Evolutionary conservation across 805 yeast species (phyloP).

Genomic region (Monosporozyma servazzii): DNA sequence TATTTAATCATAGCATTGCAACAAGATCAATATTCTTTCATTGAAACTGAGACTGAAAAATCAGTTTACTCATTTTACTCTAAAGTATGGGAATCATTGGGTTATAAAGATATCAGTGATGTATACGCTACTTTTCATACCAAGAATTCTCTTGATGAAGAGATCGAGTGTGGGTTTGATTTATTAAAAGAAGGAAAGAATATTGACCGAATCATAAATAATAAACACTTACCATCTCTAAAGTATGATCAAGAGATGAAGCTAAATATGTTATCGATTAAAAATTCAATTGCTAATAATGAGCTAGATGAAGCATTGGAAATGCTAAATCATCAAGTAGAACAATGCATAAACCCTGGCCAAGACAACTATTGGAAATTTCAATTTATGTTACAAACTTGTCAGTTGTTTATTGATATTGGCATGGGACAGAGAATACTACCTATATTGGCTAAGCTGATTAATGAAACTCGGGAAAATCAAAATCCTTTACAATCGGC

Average conservation of each 20-base stretch:
- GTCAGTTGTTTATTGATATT: conserved; percentile 29
- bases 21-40: conserved; percentile 19
- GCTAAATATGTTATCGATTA: conserved; percentile 35
- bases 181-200: conserved; percentile 28
- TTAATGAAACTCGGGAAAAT: conserved; percentile 39
- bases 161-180: conserved; percentile 7
- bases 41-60: conserved; percentile 2
- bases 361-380: conserved; percentile 27
- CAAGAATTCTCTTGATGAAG: conserved; percentile 2
- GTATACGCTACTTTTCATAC: conserved; percentile 9
- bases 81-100: conserved; percentile 17
- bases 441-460: conserved; percentile 40
- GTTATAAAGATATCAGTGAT: conserved; percentile 11
- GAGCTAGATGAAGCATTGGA: conserved; percentile 23
- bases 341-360: conserved; percentile 14
- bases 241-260: conserved; percentile 30
- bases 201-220: conserved; percentile 32
- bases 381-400: conserved; percentile 19
- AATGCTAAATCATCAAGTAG: conserved; percentile 14
- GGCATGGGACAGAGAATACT: conserved; percentile 43
- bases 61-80: conserved; percentile 3
- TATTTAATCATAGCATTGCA: conserved; percentile 48
- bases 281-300: conserved; percentile 30
- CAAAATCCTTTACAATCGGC: conserved; percentile 38
- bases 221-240: conserved; percentile 31